These are phyloP conservation scores for Acer saccharum DNA, from an alignment of 345 rosid genomes.

Conservation along the genomic window DNA sequence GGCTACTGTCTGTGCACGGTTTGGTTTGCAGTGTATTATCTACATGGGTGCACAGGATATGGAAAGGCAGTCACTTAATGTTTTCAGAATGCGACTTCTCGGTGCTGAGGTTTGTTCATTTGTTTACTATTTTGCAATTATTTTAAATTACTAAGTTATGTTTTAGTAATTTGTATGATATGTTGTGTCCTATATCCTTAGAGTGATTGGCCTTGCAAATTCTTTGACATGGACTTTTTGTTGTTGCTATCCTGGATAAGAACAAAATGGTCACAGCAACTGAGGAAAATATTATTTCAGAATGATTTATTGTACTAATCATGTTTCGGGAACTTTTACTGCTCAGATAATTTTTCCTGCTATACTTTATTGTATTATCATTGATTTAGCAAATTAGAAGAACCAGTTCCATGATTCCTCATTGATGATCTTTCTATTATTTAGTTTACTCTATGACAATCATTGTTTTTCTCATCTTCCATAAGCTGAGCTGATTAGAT, in stretches of 20 bases:
- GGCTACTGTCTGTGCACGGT: slow-evolving; percentile 91
- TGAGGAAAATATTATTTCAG: background rate
- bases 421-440: background rate
- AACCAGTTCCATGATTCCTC: background rate
- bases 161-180: background rate
- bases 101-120: slow-evolving; percentile 75
- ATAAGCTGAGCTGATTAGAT: background rate
- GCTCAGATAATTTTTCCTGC: background rate
- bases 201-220: background rate
- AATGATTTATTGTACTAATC: too few relatives aligned
- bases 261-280: background rate
- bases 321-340: background rate
- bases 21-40: slow-evolving; percentile 74
- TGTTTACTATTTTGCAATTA: slow-evolving; percentile 4
- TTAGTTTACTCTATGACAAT: background rate
- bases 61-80: slow-evolving; percentile 93
- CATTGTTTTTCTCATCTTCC: background rate
- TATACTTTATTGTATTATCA: background rate
- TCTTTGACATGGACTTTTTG: background rate
- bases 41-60: slow-evolving; percentile 98
- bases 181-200: background rate
- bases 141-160: background rate
- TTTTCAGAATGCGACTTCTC: slow-evolving; percentile 89
- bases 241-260: background rate
- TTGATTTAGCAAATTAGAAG: background rate